Conservation (phyloP, 306 rosid genomes). For the Acacia melanoxylon region DNA sequence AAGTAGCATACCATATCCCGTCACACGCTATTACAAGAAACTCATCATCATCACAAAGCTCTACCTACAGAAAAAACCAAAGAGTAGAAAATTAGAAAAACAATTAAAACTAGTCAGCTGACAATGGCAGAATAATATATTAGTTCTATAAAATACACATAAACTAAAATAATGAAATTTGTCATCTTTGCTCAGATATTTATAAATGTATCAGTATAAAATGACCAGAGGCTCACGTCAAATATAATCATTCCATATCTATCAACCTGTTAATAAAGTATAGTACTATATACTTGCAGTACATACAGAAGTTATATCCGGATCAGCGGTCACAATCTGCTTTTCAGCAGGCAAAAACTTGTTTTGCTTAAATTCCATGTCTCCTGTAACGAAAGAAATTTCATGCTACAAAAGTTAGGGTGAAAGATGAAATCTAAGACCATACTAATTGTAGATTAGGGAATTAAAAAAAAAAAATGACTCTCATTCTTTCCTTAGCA, state of each 20-base stretch:
- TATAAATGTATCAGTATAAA: background rate
- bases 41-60: slow-evolving; percentile 88
- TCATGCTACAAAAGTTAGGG: slow-evolving; percentile 18
- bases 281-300: background rate
- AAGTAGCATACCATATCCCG: slow-evolving; percentile 86
- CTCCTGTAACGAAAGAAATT: slow-evolving; percentile 61
- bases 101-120: background rate
- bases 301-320: slow-evolving; percentile 78
- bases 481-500: background rate
- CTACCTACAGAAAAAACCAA: slow-evolving; percentile 45
- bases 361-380: slow-evolving; percentile 89
- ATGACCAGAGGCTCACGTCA: background rate
- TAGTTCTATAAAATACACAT: background rate
- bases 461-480: background rate
- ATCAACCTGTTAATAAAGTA: slow-evolving; percentile 9
- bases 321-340: slow-evolving; percentile 91
- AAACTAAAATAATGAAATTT: background rate
- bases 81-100: background rate
- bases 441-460: background rate
- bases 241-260: slow-evolving; percentile 8
- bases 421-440: background rate
- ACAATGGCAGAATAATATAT: background rate
- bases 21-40: slow-evolving; percentile 95
- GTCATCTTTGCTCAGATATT: background rate
- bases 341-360: slow-evolving; percentile 77